Conservation (phyloP, 2,329 filamentous ascomycete species). For the Aspergillus carbonarius region DNA sequence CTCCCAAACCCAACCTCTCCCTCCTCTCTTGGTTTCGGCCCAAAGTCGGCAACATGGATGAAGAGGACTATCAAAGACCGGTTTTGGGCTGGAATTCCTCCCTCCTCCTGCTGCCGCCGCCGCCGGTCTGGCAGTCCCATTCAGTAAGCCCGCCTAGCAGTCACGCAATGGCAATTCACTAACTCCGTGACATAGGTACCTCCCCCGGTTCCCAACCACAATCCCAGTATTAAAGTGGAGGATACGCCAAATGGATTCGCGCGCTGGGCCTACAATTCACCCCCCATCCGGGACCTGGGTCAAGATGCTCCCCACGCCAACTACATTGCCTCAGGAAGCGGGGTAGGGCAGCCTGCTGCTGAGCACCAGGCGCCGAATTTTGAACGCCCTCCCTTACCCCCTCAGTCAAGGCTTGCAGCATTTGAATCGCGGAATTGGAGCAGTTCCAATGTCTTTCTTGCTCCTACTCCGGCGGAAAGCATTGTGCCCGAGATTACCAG, state of each 20-base stretch:
- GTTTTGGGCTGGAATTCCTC: neutral
- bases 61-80: neutral
- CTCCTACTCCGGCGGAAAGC: neutral
- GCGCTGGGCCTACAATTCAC: slow-evolving; percentile 1
- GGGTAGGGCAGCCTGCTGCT: neutral
- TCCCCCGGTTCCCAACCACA: neutral
- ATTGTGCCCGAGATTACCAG: neutral
- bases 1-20: neutral
- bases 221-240: neutral
- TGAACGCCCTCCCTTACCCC: neutral
- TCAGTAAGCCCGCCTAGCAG: neutral
- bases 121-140: neutral
- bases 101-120: neutral
- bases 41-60: neutral
- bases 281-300: neutral
- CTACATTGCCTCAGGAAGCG: neutral
- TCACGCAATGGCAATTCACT: neutral
- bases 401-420: neutral
- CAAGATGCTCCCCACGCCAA: neutral
- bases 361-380: neutral
- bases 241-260: neutral
- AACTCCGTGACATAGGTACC: neutral
- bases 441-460: neutral
- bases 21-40: neutral
- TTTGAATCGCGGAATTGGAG: neutral